Percentiles rank a stretch among this genome's conserved stretches.
Evolutionary conservation across 2,329 filamentous ascomycete genomes (phyloP).

Genomic region (Microascus cirrosus): DNA sequence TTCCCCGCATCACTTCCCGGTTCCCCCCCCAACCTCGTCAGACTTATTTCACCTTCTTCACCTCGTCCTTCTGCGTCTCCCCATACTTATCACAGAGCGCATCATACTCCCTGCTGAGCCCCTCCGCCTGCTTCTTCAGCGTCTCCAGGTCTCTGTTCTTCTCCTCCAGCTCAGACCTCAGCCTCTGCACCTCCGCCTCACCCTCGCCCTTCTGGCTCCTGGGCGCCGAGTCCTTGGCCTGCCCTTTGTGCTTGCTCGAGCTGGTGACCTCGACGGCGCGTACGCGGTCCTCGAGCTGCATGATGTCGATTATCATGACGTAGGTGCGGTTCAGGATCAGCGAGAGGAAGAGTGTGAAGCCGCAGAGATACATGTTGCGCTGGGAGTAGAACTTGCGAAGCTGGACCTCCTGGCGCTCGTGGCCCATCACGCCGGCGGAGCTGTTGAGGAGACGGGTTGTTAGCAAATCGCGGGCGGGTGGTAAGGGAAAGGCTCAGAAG

Average conservation of each 20-base stretch:
- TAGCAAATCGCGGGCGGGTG: not conserved
- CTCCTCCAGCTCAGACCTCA: constrained; percentile 61
- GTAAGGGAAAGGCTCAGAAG: not conserved
- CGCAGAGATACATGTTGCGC: constrained; percentile 99
- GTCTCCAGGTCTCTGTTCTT: constrained; percentile 78
- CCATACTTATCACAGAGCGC: constrained; percentile 75
- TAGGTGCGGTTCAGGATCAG: constrained; percentile 99
- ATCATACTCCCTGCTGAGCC: constrained; percentile 75
- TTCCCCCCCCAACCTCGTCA: not conserved
- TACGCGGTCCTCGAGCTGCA: constrained; percentile 84
- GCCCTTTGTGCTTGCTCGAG: constrained; percentile 34
- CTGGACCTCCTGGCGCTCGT: constrained; percentile 95
- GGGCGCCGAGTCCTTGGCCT: constrained; percentile 20
- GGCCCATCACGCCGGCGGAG: constrained; percentile 63
- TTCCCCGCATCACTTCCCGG: not conserved
- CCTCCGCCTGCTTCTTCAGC: constrained; percentile 81
- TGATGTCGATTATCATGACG: constrained; percentile 87
- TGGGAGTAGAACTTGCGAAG: constrained; percentile 99
- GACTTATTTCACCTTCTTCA: constrained; percentile 49
- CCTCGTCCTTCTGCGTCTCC: constrained; percentile 36
- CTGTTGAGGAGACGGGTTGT: constrained; percentile 1
- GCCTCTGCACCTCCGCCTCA: constrained; percentile 60
- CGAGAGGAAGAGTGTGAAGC: constrained; percentile 97
- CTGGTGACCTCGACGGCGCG: constrained; percentile 64
- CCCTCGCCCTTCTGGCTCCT: constrained; percentile 53